Evolutionary conservation across 2,329 filamentous ascomycete genomes (phyloP), one percentile per base, ranked within the genome.

Genomic region (Colletotrichum karsti): DNA sequence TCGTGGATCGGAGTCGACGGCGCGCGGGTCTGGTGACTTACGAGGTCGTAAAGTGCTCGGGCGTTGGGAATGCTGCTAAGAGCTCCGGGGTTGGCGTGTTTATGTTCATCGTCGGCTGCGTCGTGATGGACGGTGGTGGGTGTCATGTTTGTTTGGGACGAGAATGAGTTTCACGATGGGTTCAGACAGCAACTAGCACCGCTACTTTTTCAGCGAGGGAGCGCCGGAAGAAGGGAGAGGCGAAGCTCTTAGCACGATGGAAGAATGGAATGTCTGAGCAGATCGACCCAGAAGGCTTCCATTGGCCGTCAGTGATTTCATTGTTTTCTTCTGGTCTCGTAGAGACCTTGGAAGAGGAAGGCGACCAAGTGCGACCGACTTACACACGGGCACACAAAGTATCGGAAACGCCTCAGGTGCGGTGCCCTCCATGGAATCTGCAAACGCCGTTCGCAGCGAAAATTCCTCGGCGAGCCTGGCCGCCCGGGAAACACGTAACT

Each of bases 161-260:
- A 30, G 39, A 35, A 30, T n/a, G 37, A 63, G 64, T 67, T 64
- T 67, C 64, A 67, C 59, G 64, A 65, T 18, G 46, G 46, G 37
- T 44, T 62, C 57, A 62, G 48, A n/a, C n/a, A n/a, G n/a, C n/a
- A n/a, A n/a, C n/a, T n/a, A n/a, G 15, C 37, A 5, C 37, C 24
- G 6, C 37, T 58, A 53, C 35, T 4, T 18, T 6, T 12, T 37
- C 26, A 30, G 26, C 28, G 53, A 54, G 48, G 44, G 39, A 63
- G 44, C 42, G 37, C 12, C 51, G 53, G 37, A 30, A 56, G 22
- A 41, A 15, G 18, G 37, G n/a, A 33, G 26, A 10, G 30, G 20
- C 12, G 33, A 57, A 46, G 51, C 51, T 58, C 53, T n/a, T n/a
- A 54, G 37, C 30, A 53, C 18, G 46, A 30, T 28, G 39, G 35